phyloP scores from a whole-genome alignment of 345 rosid species.

The Heritiera fomes region DNA sequence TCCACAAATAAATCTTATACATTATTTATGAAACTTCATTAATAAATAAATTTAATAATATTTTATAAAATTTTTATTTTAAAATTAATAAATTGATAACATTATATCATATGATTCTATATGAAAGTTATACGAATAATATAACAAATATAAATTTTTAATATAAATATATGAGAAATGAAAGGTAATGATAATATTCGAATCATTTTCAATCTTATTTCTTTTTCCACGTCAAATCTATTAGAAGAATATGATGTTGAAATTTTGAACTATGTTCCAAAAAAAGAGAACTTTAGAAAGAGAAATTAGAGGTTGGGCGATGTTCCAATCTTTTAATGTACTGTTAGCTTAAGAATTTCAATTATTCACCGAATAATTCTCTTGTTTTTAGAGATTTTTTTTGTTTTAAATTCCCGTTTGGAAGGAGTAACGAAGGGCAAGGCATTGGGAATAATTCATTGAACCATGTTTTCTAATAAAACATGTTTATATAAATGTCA shows the following conservation, averaged over 20 bases:
- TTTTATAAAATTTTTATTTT: too few relatives aligned
- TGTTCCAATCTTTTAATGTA: background rate
- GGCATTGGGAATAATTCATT: background rate
- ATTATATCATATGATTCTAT: too few relatives aligned
- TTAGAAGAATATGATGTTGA: background rate
- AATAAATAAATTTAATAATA: too few relatives aligned
- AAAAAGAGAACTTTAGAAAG: background rate
- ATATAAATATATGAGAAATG: background rate
- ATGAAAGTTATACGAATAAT: too few relatives aligned
- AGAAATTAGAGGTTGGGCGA: background rate
- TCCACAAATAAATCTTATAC: too few relatives aligned
- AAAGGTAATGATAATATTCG: background rate
- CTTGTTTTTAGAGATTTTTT: background rate
- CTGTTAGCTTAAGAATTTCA: constrained; percentile 7
- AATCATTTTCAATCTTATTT: background rate
- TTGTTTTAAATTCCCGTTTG: background rate
- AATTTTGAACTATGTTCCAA: background rate
- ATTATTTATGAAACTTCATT: too few relatives aligned
- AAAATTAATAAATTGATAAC: too few relatives aligned
- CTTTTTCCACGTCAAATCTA: background rate
- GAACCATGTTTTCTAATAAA: too few relatives aligned
- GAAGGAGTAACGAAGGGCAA: background rate
- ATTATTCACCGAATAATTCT: background rate
- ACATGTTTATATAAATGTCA: background rate
- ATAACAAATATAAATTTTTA: too few relatives aligned